Evolutionary conservation across 306 rosid genomes (phyloP), one percentile per base, ranked within the genome.

Genomic region (Dicorynia guianensis): DNA sequence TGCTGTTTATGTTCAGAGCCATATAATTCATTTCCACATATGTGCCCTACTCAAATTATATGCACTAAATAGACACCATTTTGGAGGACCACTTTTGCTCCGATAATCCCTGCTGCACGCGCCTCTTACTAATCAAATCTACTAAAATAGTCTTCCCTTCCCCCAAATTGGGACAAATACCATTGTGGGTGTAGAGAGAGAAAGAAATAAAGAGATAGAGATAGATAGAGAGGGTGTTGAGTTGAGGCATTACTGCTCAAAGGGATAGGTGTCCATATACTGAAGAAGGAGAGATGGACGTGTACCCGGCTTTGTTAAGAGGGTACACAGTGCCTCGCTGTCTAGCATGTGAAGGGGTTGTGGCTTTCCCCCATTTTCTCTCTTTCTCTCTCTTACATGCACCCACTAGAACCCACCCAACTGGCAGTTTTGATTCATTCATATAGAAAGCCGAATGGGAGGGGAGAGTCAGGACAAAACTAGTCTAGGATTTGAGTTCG

Each of bases 321-420:
- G 89, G 67, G 87, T 76, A 84, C 89, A 84, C 83, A 63, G 83
- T 79, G 97, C 90, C 81, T 89, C 46, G 97, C 97, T 91, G 97
- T 87, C 89, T 81, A 72, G 75, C 98, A 93, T 91, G 97, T 93
- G 98, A 86, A 58, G 76, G 42, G 50, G 58, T 77, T 66, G 77
- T 80, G 80, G 17, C 76, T 68, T 70, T 65, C 76, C 50, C 67
- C 62, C 49, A 40, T 62, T 58, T 60, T 47, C 58, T 44, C 61
- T 47, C 72, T 43, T 81, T 69, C 44, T 73, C 84, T 58, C 62
- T 56, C 78, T 76, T 82, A 55, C 82, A 75, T 75, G 85, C 83
- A 76, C 78, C 85, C 89, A 69, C 79, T 74, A 65, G 75, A 78
- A 73, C 70, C 71, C 68, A 70, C 81, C 82, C 91, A 84, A 85